Evolutionary conservation across 1,284 basidiomycete genomes (phyloP).

Genomic region (Ustilago nuda): DNA sequence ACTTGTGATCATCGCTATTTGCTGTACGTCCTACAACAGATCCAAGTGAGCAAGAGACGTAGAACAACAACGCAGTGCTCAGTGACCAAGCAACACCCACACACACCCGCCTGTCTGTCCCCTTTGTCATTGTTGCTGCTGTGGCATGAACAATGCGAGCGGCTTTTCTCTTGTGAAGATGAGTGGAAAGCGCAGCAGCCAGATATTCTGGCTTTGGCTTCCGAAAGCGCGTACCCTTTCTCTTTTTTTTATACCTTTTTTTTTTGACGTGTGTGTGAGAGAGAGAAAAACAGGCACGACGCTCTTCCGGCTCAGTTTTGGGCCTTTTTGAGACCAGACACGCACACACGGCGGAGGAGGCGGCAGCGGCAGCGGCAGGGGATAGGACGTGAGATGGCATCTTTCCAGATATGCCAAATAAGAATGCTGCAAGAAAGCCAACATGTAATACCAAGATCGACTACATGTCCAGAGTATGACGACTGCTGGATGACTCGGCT

Average conservation of each 20-base stretch:
- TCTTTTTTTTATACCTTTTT: background rate
- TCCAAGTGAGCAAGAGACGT: no score
- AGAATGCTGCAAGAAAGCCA: constrained; percentile 59
- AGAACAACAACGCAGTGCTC: background rate
- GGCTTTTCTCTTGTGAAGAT: background rate
- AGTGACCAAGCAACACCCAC: background rate
- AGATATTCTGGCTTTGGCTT: no score
- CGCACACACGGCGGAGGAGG: constrained; percentile 18
- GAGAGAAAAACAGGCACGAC: no score
- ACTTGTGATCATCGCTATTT: no score
- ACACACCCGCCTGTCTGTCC: background rate
- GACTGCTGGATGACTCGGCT: no score
- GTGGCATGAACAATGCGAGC: background rate
- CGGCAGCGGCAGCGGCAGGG: no score
- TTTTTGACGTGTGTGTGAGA: background rate
- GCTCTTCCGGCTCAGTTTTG: no score
- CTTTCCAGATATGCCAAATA: constrained; percentile 50
- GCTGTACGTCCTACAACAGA: no score
- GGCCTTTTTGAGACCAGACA: constrained; percentile 1
- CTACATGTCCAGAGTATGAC: no score
- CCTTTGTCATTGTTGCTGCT: no score
- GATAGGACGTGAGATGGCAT: constrained; percentile 30
- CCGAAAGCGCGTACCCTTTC: no score
- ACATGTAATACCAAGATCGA: constrained; percentile 58
- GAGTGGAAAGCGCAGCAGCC: background rate